Conservation (phyloP, 2,329 filamentous ascomycete species). For the Cryoendolithus antarcticus region DNA sequence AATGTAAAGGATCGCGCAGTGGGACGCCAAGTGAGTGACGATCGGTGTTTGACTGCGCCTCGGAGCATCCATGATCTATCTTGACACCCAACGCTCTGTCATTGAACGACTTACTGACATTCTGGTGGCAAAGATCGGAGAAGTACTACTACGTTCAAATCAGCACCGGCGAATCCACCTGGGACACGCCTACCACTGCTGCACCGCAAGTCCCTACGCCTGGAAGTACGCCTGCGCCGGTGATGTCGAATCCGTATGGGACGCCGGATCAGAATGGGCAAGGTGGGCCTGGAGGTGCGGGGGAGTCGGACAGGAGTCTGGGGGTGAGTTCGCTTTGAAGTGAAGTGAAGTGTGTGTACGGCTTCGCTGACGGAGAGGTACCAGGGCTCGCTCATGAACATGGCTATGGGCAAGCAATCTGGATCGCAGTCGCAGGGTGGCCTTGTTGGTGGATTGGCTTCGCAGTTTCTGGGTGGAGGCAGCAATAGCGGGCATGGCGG, state of each 20-base stretch:
- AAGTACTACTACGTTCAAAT: conserved; percentile 33
- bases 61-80: too few relatives aligned
- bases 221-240: conserved; percentile 24
- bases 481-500: not conserved
- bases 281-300: conserved; percentile 3
- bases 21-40: conserved; percentile 26
- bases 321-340: conserved; percentile 12
- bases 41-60: too few relatives aligned
- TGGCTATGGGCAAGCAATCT: conserved; percentile 19
- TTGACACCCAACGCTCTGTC: too few relatives aligned
- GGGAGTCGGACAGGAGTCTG: conserved; percentile 15
- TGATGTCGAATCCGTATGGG: conserved; percentile 21
- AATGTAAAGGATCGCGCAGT: conserved; percentile 28
- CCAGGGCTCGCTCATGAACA: not conserved
- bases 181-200: conserved; percentile 27
- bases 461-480: conserved; percentile 2
- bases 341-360: too few relatives aligned
- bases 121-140: conserved; percentile 19
- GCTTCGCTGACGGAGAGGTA: too few relatives aligned
- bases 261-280: conserved; percentile 14
- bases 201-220: conserved; percentile 27
- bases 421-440: conserved; percentile 2
- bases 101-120: conserved; percentile 6
- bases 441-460: not conserved
- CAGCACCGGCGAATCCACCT: conserved; percentile 29